Base-by-base conservation (phyloP, 2,329 filamentous ascomycete species). In the Shiraia sp. region DNA sequence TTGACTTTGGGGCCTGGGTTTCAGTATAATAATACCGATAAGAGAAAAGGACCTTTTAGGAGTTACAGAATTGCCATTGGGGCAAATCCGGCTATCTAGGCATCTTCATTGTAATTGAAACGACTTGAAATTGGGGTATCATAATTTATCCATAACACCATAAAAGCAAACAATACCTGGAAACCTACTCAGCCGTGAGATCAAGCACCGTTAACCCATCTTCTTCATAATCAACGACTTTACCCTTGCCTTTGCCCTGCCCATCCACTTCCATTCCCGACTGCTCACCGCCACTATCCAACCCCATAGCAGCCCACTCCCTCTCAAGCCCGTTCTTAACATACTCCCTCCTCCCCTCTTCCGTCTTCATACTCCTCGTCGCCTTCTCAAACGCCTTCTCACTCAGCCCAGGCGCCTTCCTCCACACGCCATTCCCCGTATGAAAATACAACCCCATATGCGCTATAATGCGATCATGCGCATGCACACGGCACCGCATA, bases 1-100 rank as follows among this genome's bases (percentile, higher is more conserved):
- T 54, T 74, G 30, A 59, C 61, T 19, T 36, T 73, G 42, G 56
- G 63, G 23, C 67, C 70, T 3, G 40, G 32, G 4, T 57, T 65
- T 37, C 69, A 72, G 52, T 73, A 72, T 47, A 61, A 63, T 13
- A 72, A 72, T 36, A 55, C 59, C 2, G 70, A 73, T 44, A 61
- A 56, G 23, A 57, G 70, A 16, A 59, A 49, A 28, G 67, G 69
- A 1, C 69, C 69, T 0, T 73, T 72, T 35, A 47, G 66, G 33
- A 66, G 61, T 22, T 72, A 63, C 37, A 52, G 60, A 17, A 36
- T 66, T 2, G 69, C 64, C 59, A 59, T 72, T 39, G 68, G 66
- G 6, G 57, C 61, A 19, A 66, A 69, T 1, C 69, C 66, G 13
- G 69, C 67, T 13, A 46, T 60, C 3, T 30, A n/a, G 31, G 7